Conservation (phyloP, 495 filamentous ascomycete species). For the Cercophora scortea region DNA sequence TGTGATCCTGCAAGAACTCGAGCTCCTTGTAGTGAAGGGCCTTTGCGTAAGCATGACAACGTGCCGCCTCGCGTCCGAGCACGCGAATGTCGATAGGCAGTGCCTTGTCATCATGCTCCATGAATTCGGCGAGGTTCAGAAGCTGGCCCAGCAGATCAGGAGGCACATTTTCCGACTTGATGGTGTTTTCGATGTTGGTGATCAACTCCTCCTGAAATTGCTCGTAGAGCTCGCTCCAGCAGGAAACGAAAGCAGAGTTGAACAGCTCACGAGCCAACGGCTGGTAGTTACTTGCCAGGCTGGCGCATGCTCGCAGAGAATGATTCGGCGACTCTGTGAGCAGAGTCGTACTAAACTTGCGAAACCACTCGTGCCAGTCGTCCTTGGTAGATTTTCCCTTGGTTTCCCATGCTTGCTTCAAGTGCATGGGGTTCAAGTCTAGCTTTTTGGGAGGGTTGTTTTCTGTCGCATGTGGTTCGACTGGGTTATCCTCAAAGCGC, state of each 20-base stretch:
- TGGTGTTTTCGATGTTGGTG: slow-evolving; percentile 86
- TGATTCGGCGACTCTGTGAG: slow-evolving; percentile 94
- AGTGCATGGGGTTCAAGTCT: slow-evolving; percentile 91
- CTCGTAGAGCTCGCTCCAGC: slow-evolving; percentile 95
- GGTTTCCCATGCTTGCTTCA: slow-evolving; percentile 96
- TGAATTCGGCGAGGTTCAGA: slow-evolving; percentile 95
- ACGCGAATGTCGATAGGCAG: slow-evolving; percentile 94
- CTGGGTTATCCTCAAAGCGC: slow-evolving; percentile 65
- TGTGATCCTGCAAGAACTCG: slow-evolving; percentile 96
- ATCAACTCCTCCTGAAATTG: slow-evolving; percentile 93
- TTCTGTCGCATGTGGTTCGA: slow-evolving; percentile 73
- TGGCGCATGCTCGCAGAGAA: slow-evolving; percentile 85
- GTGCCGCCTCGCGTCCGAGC: slow-evolving; percentile 83
- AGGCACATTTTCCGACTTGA: slow-evolving; percentile 86
- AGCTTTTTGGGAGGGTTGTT: slow-evolving; percentile 80
- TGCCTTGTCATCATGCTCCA: slow-evolving; percentile 99
- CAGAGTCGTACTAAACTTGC: slow-evolving; percentile 89
- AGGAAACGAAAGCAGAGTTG: slow-evolving; percentile 97
- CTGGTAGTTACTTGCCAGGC: slow-evolving; percentile 81
- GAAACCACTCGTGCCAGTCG: slow-evolving; percentile 99
- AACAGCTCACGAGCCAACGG: slow-evolving; percentile 90
- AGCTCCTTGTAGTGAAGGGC: slow-evolving; percentile 98
- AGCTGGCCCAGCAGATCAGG: slow-evolving; percentile 92
- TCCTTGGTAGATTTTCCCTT: slow-evolving; percentile 91
- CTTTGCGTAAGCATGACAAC: slow-evolving; percentile 96